phyloP scores from a whole-genome alignment of 805 yeast genomes.

The Sungouiella blattae region DNA sequence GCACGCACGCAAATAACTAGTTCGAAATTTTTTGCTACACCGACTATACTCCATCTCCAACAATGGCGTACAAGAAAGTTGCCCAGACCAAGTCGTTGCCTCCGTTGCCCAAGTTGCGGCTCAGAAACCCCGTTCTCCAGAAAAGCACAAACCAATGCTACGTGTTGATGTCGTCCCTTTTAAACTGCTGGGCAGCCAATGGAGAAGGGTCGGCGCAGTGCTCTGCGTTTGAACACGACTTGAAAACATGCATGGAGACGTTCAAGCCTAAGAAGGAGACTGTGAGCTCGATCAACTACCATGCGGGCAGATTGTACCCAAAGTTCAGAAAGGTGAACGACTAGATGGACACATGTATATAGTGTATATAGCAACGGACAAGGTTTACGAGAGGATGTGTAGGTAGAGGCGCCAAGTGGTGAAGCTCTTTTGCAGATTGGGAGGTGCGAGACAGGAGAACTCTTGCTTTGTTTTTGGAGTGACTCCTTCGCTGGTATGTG shows the following conservation, averaged over 20 bases:
- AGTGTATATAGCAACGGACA: constrained; percentile 1
- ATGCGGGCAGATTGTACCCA: constrained; percentile 53
- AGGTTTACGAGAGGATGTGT: neutral
- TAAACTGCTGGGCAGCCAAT: constrained; percentile 96
- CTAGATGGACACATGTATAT: constrained; percentile 15
- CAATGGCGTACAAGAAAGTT: constrained; percentile 43
- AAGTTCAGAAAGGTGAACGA: constrained; percentile 47
- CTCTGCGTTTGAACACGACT: constrained; percentile 58
- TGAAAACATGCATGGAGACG: constrained; percentile 70
- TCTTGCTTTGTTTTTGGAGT: no score
- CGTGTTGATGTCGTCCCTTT: constrained; percentile 76
- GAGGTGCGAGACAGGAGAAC: no score
- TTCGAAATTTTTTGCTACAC: neutral
- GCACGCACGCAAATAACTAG: neutral
- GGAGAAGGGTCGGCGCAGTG: constrained; percentile 78
- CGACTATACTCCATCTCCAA: constrained; percentile 3
- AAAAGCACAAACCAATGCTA: constrained; percentile 68
- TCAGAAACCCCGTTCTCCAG: constrained; percentile 58
- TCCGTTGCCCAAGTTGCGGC: constrained; percentile 69
- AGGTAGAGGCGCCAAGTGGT: no score
- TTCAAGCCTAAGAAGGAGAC: constrained; percentile 37
- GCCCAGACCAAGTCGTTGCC: constrained; percentile 48
- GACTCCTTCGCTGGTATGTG: no score
- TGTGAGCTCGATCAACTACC: constrained; percentile 49
- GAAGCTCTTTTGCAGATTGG: no score